Evolutionary conservation across 2,329 filamentous ascomycete genomes (phyloP).

Genomic region (Xylaria sp.): DNA sequence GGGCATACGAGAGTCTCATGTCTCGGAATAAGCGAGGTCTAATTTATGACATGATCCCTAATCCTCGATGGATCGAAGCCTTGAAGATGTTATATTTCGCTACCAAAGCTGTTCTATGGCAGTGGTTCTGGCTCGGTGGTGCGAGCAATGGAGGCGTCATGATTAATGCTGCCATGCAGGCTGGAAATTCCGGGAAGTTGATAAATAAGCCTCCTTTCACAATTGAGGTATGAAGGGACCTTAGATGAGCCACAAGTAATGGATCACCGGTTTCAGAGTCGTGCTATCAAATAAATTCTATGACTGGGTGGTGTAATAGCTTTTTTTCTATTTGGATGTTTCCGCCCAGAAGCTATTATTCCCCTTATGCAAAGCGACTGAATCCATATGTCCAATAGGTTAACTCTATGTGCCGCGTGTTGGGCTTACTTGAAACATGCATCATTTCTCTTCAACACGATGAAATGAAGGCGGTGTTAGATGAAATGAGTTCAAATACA

Average conservation of each 20-base stretch:
- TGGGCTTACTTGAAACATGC: background rate
- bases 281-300: background rate
- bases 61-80: conserved; percentile 54
- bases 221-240: conserved; percentile 32
- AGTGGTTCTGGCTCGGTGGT: conserved; percentile 61
- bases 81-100: conserved; percentile 52
- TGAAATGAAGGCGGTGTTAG: background rate
- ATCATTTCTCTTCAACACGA: background rate
- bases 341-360: background rate
- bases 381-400: background rate
- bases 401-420: background rate
- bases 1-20: conserved; percentile 71
- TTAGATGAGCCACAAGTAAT: background rate
- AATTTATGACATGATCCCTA: conserved; percentile 54
- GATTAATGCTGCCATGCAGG: conserved; percentile 64
- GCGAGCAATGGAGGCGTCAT: conserved; percentile 56
- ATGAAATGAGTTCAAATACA: conserved; percentile 9
- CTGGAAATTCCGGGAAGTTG: conserved; percentile 57
- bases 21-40: conserved; percentile 49
- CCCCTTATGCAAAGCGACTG: background rate
- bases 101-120: conserved; percentile 56
- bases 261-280: background rate
- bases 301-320: too few relatives aligned
- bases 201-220: conserved; percentile 45
- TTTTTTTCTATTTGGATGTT: background rate